Evolutionary conservation across 1,284 basidiomycete genomes (phyloP), one percentile per base, ranked within the genome.

Genomic region (Pseudomicrostroma phylloplanum): DNA sequence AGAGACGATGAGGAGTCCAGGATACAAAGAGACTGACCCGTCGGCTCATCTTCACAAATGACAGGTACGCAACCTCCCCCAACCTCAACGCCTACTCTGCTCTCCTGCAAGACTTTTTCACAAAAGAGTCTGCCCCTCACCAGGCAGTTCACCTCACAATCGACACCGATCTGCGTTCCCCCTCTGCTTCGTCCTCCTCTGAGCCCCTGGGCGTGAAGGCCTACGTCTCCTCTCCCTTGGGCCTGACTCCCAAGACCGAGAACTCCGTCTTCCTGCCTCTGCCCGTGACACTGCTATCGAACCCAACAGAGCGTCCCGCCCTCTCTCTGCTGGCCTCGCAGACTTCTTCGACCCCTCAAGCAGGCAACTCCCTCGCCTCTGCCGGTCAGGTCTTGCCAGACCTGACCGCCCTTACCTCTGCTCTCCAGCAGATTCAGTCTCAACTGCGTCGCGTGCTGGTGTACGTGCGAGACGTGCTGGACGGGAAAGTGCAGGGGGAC

Each of bases 51-150:
- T 19, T 15, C 46, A 4, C 57, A 17, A 49, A 15, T 15, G 4
- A 12, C 53, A 61, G 60, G 60, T 78, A 78, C 61, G 74, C 74
- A 21, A 77, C 76, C 23, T 72, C 67, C 67, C 89, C 89, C 2
- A 87, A 89, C 67, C 85, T 98, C 64, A 94, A 96, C 83, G 91
- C 90, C 15, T 94, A 94, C 83, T 94, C 92, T 53, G 92, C 96
- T 21, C 85, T 99, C 68, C 96, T 99, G 77, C 96, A 98, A 85
- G 93, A 96, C 82, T 96, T 96, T 82, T 98, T 96, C 81, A 87
- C 90, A 46, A 87, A 89, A 84, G 92, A 98, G 81, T 92, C 91
- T 1, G 83, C 86, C 0, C 89, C 91, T 4, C 86, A 89, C 80
- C 90, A 89, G 63, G 92, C 96, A 4, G 86, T 99, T 53, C 94